Percentiles rank a stretch among this genome's conserved stretches.
Evolutionary conservation across 139 green algal species (phyloP).

Genomic region (Picochlorum costavermella): DNA sequence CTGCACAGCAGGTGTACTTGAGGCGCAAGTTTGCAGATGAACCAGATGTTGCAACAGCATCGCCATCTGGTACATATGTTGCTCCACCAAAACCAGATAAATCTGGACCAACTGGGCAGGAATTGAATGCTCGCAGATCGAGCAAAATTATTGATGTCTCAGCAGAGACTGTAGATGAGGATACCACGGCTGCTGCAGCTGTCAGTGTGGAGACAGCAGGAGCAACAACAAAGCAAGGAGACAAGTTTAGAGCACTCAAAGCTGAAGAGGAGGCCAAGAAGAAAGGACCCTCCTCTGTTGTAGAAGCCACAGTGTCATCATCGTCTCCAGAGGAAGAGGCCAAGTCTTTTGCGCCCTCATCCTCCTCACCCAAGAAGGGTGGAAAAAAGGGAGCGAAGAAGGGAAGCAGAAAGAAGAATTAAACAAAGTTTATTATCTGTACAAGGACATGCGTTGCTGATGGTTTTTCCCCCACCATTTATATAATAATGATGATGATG

Average conservation of each 20-base stretch:
- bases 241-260: conserved; percentile 69
- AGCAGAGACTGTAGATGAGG: conserved; percentile 4
- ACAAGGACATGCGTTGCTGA: too few species aligned
- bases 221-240: conserved; percentile 1
- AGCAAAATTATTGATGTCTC: conserved; percentile 24
- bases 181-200: neutral
- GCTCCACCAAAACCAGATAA: conserved; percentile 41
- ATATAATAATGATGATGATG: too few species aligned
- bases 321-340: neutral
- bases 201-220: neutral
- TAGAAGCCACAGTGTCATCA: neutral
- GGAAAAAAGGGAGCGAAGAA: conserved; percentile 19
- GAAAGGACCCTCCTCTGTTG: conserved; percentile 23
- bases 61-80: conserved; percentile 15
- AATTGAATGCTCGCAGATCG: conserved; percentile 40
- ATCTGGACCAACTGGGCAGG: conserved; percentile 17
- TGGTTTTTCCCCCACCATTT: neutral
- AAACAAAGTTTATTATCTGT: neutral
- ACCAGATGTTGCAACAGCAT: neutral
- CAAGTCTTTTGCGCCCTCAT: too few species aligned
- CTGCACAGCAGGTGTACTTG: conserved; percentile 62
- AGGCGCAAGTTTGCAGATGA: conserved; percentile 13
- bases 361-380: neutral
- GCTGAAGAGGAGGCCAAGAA: conserved; percentile 62
- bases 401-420: conserved; percentile 13